A percentile compares a stretch with the other conserved stretches of the same genome.
phyloP scores from a whole-genome alignment of 768 basidiomycete genomes.

The Collybia sp. region DNA sequence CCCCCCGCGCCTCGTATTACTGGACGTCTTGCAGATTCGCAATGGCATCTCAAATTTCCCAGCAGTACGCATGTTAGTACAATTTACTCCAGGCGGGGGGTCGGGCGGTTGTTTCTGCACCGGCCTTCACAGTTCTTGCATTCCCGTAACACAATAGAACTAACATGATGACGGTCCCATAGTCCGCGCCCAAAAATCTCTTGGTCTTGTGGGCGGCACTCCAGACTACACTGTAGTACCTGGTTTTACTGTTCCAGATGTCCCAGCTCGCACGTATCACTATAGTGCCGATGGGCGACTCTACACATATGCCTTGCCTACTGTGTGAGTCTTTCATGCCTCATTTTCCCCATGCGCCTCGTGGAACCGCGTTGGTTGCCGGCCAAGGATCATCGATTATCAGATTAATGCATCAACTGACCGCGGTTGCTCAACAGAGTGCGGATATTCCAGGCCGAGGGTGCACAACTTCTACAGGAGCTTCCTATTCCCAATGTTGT shows the following conservation, averaged over 20 bases:
- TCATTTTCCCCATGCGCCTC: constrained; percentile 11
- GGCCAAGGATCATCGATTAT: constrained; percentile 1
- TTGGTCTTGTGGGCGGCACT: constrained; percentile 80
- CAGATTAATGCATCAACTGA: constrained; percentile 1
- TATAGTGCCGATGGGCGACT: constrained; percentile 88
- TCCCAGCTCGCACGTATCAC: constrained; percentile 66
- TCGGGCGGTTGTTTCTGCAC: constrained; percentile 8
- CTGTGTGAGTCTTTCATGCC: constrained; percentile 46
- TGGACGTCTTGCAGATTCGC: constrained; percentile 23
- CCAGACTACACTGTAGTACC: constrained; percentile 68
- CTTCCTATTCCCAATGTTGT: constrained; percentile 70
- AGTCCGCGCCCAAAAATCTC: constrained; percentile 94
- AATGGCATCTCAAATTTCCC: constrained; percentile 73
- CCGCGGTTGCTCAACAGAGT: constrained; percentile 39
- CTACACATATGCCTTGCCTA: constrained; percentile 79
- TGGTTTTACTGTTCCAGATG: constrained; percentile 63
- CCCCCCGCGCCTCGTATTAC: constrained; percentile 22
- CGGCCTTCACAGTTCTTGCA: constrained; percentile 1
- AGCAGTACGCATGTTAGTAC: constrained; percentile 84
- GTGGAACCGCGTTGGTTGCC: neutral
- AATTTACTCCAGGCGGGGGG: neutral
- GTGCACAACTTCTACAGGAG: constrained; percentile 69
- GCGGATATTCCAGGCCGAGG: constrained; percentile 72
- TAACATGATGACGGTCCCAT: constrained; percentile 9
- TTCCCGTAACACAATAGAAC: neutral